phyloP scores from a whole-genome alignment of 805 yeast genomes.

The Candida maltosa region DNA sequence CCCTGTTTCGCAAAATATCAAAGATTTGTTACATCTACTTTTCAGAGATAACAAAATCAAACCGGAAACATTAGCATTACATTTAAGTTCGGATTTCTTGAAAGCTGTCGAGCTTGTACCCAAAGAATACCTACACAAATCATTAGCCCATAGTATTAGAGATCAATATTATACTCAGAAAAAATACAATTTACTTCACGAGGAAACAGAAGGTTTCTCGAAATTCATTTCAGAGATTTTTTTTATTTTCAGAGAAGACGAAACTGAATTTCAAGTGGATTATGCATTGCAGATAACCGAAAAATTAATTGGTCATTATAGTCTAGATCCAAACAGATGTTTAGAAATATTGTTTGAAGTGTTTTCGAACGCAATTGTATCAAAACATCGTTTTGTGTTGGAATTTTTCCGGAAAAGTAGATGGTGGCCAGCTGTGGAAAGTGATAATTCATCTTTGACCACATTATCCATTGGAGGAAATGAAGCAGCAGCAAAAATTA shows the following conservation, averaged over 20 bases:
- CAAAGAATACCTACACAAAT: slow-evolving; percentile 29
- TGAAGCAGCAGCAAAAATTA: slow-evolving; percentile 48
- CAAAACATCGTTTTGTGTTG: slow-evolving; percentile 46
- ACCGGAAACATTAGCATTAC: slow-evolving; percentile 27
- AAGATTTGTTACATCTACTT: slow-evolving; percentile 19
- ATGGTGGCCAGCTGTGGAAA: slow-evolving; percentile 61
- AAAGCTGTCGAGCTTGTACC: slow-evolving; percentile 28
- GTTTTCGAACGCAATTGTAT: slow-evolving; percentile 41
- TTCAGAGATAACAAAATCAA: slow-evolving; percentile 23
- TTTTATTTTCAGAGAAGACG: slow-evolving; percentile 33
- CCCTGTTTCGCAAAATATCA: slow-evolving; percentile 22
- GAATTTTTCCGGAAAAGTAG: slow-evolving; percentile 49
- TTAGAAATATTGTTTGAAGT: slow-evolving; percentile 62
- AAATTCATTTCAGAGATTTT: slow-evolving; percentile 52
- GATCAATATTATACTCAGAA: slow-evolving; percentile 47
- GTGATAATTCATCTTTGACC: slow-evolving; percentile 30
- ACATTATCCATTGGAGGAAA: slow-evolving; percentile 50
- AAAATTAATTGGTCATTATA: slow-evolving; percentile 68
- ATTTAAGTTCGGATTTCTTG: slow-evolving; percentile 26
- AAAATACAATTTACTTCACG: slow-evolving; percentile 66
- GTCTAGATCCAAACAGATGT: slow-evolving; percentile 68
- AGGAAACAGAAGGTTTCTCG: slow-evolving; percentile 77
- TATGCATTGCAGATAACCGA: slow-evolving; percentile 48
- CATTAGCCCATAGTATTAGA: slow-evolving; percentile 33
- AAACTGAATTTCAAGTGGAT: slow-evolving; percentile 38